Evolutionary conservation across 805 yeast species (phyloP).

Genomic region (Starmera caribaea): DNA sequence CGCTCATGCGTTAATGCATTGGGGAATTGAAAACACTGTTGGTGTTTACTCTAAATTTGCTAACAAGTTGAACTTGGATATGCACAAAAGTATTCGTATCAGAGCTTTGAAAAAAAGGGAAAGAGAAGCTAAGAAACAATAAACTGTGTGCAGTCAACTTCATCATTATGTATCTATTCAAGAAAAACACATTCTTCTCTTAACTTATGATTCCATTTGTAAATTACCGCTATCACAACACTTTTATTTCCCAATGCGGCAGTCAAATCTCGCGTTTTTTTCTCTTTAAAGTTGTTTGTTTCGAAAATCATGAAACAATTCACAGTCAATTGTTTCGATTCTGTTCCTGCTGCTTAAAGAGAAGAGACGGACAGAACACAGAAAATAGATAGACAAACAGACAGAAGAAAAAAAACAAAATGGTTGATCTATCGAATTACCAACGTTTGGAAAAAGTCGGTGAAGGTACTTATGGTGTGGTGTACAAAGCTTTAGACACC

Average conservation of each 20-base stretch:
- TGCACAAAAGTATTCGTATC: constrained; percentile 72
- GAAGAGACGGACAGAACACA: too few relatives aligned
- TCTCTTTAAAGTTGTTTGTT: neutral
- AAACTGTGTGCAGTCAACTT: too few relatives aligned
- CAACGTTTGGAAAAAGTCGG: constrained; percentile 95
- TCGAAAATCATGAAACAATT: too few relatives aligned
- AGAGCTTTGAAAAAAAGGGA: constrained; percentile 78
- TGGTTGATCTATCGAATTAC: constrained; percentile 71
- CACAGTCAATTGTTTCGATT: too few relatives aligned
- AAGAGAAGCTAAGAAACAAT: constrained; percentile 18
- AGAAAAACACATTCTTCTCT: too few relatives aligned
- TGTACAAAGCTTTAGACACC: constrained; percentile 87
- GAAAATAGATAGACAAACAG: too few relatives aligned
- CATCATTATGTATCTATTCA: too few relatives aligned
- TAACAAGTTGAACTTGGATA: constrained; percentile 53
- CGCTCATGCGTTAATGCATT: constrained; percentile 90
- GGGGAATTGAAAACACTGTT: constrained; percentile 63
- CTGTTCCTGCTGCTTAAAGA: too few relatives aligned
- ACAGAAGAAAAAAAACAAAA: neutral
- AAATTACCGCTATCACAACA: neutral
- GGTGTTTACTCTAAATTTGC: constrained; percentile 75
- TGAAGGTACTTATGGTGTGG: constrained; percentile 97
- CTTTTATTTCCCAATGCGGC: constrained; percentile 5
- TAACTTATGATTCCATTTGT: neutral
- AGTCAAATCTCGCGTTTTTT: constrained; percentile 1